These are phyloP conservation scores for Saccharomyces hybrid DNA, from an alignment of 1,139 yeast genomes.

Conservation along the genomic window DNA sequence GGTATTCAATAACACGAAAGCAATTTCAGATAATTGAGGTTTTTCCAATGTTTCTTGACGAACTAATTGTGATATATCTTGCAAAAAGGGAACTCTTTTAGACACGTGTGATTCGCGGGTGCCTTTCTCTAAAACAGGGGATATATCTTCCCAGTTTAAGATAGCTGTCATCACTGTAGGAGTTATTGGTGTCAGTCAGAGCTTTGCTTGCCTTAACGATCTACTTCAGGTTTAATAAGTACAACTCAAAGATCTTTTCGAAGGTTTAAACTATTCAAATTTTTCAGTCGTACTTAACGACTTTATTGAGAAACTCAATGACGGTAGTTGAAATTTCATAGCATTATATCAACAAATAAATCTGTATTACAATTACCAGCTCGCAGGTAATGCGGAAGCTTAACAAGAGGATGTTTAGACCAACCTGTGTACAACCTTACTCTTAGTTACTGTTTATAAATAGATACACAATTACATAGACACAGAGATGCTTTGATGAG, in stretches of 20 bases:
- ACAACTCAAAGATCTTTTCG: background rate
- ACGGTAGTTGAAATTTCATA: too few species aligned
- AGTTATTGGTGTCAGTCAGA: background rate
- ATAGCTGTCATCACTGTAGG: background rate
- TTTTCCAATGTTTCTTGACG: conserved; percentile 15
- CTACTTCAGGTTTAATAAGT: background rate
- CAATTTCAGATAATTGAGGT: conserved; percentile 20
- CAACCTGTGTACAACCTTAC: background rate
- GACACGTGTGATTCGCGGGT: conserved; percentile 18
- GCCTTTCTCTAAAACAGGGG: conserved; percentile 14
- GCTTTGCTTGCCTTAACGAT: background rate
- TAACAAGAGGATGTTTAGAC: background rate
- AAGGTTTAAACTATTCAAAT: background rate
- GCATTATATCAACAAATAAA: too few species aligned
- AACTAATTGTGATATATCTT: conserved; percentile 13
- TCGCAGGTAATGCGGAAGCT: background rate
- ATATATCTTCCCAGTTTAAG: conserved; percentile 18
- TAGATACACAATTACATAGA: background rate
- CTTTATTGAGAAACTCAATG: background rate
- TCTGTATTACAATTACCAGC: background rate
- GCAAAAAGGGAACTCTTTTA: conserved; percentile 18
- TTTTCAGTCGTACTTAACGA: background rate
- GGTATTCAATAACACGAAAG: conserved; percentile 37
- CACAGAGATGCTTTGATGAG: background rate
- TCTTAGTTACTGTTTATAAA: background rate